Evolutionary conservation across 1,284 basidiomycete species (phyloP).

Genomic region (Wallemia hederae): DNA sequence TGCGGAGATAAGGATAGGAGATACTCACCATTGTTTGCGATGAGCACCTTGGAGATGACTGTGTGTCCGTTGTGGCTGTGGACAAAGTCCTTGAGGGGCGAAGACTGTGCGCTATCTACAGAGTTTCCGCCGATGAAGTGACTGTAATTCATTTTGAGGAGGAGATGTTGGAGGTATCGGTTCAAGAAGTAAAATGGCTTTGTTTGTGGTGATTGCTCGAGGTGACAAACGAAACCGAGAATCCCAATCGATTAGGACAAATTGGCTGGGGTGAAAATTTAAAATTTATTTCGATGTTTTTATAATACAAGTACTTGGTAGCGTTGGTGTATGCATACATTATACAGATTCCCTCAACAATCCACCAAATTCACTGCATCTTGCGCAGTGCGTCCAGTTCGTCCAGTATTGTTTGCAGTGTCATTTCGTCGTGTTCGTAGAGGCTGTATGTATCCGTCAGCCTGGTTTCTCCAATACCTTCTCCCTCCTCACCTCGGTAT

Average conservation of each 20-base stretch:
- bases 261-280: not conserved
- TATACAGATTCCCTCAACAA: not conserved
- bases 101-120: slow-evolving; percentile 46
- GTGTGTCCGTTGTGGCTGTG: slow-evolving; percentile 78
- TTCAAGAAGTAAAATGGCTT: slow-evolving; percentile 1
- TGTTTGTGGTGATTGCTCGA: not conserved
- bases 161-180: slow-evolving; percentile 1
- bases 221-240: not conserved
- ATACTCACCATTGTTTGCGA: slow-evolving; percentile 69
- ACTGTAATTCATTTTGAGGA: not conserved
- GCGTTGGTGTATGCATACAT: not conserved
- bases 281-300: not conserved
- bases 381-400: slow-evolving; percentile 16
- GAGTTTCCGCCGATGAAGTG: slow-evolving; percentile 51
- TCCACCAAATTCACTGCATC: not conserved
- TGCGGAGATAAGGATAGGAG: not conserved
- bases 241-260: not conserved
- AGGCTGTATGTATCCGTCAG: slow-evolving; percentile 22
- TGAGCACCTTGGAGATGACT: slow-evolving; percentile 92
- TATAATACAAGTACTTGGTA: not conserved
- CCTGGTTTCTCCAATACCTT: not conserved
- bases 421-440: slow-evolving; percentile 58
- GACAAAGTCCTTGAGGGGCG: slow-evolving; percentile 71
- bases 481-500: slow-evolving; percentile 40
- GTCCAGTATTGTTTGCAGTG: slow-evolving; percentile 45